Evolutionary conservation across 495 filamentous ascomycete species (phyloP).

Genomic region (Pseudevernia furfuracea): DNA sequence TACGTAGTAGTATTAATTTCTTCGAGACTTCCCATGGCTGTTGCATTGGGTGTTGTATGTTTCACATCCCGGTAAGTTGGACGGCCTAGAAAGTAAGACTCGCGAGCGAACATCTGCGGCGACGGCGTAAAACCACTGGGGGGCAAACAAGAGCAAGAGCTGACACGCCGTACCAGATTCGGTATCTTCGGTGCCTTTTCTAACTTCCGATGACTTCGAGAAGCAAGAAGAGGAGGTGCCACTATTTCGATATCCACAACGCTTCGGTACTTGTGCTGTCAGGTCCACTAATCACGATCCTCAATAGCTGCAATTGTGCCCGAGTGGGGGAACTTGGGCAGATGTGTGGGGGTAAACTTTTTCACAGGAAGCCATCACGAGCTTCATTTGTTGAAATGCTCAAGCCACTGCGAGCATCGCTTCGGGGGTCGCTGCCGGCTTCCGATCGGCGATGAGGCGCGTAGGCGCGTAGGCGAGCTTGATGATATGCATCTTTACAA

Average conservation of each 20-base stretch:
- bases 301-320: constrained; percentile 2
- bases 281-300: not conserved
- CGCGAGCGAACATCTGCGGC: not conserved
- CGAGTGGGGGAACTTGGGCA: constrained; percentile 1
- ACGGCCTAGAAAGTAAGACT: not conserved
- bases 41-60: not conserved
- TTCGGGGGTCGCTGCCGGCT: not conserved
- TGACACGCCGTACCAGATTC: not conserved
- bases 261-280: not conserved
- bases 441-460: constrained; percentile 2
- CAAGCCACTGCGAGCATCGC: constrained; percentile 4
- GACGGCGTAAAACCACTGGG: not conserved
- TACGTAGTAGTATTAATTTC: not conserved
- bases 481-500: not conserved
- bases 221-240: not conserved
- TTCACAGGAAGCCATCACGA: not conserved
- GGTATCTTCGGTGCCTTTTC: not conserved
- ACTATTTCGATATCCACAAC: not conserved
- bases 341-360: constrained; percentile 2
- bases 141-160: not conserved
- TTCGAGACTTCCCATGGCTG: not conserved
- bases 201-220: not conserved
- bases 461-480: not conserved
- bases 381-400: not conserved
- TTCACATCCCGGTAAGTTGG: not conserved